Evolutionary conservation across 768 basidiomycete species (phyloP).

Genomic region (Leccinum subgranulosum): DNA sequence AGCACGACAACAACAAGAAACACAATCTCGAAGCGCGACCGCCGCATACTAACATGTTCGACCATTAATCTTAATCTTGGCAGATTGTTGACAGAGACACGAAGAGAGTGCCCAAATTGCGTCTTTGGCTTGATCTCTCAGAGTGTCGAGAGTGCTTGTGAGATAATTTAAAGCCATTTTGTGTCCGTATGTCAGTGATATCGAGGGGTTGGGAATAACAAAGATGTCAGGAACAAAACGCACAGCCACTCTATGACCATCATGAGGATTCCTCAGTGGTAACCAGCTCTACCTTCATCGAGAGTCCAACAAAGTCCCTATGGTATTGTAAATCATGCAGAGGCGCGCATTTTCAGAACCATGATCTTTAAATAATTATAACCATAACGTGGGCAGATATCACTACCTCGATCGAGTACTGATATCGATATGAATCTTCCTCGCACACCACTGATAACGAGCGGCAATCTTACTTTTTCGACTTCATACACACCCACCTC

Average conservation of each 20-base stretch:
- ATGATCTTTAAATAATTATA: conserved; percentile 6
- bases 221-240: background rate
- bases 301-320: background rate
- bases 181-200: background rate
- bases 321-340: background rate
- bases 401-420: conserved; percentile 1
- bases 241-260: conserved; percentile 10
- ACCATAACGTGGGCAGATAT: background rate
- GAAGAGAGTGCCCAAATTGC: conserved; percentile 79
- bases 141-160: conserved; percentile 45
- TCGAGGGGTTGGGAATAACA: background rate
- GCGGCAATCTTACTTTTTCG: background rate
- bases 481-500: background rate
- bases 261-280: too few species aligned
- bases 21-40: conserved; percentile 1
- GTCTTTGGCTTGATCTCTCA: conserved; percentile 78
- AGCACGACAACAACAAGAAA: background rate
- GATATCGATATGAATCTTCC: conserved; percentile 30
- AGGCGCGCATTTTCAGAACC: background rate
- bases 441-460: conserved; percentile 15
- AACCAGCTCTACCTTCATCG: background rate
- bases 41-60: conserved; percentile 73
- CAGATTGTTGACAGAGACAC: conserved; percentile 76
- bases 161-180: conserved; percentile 34
- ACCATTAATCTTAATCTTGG: conserved; percentile 93